Base-by-base conservation (phyloP, 352 stramenopile genomes). In the Aphanomyces astaci region DNA sequence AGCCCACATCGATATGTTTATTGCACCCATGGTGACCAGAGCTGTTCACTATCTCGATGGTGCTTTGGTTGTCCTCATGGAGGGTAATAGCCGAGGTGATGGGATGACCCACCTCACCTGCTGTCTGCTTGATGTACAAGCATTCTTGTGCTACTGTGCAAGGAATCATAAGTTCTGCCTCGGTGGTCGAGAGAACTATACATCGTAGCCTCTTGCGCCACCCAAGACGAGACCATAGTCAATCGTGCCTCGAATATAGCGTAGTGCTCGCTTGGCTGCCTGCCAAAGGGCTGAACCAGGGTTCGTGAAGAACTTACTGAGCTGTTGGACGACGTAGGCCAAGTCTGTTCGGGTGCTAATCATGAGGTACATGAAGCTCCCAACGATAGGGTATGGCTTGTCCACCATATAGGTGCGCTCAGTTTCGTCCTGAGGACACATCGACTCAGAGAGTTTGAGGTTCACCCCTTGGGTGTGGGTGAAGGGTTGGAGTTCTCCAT, bases 1-100 rank as follows among this genome's bases (percentile, higher is more conserved):
- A 81, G 33, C 73, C 64, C 30, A 79, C 51, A 33, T 79, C 69
- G 22, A 75, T 79, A 56, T 76, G 73, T 27, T 79, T 78, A 19
- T 63, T 71, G 7, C 53, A 55, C 4, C 49, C 73, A 71, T 76
- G 75, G 11, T 75, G 45, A 36, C 74, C 68, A 13, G 65, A 66
- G 48, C 76, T 77, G 39, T 74, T 76, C 0, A 64, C 54, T 0
- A 77, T 51, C 52, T 77, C 71, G 33, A 81, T 81, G 36, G 56
- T 74, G 31, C 73, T 76, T 43, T 81, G 68, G 24, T 81, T 78
- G 52, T 80, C 73, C 46, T 81, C 71, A 19, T 66, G 52, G 36
- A 77, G 60, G 13, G 43, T 70, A 28, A 66, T 75, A 0, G 55
- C 1, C 22, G 66, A 17, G 13, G 9, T 72, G 11, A 25, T 59